Percentiles rank a stretch among this genome's conserved stretches.
phyloP scores from a whole-genome alignment of 179 eudicot genomes.

The Amaranthus tricolor region DNA sequence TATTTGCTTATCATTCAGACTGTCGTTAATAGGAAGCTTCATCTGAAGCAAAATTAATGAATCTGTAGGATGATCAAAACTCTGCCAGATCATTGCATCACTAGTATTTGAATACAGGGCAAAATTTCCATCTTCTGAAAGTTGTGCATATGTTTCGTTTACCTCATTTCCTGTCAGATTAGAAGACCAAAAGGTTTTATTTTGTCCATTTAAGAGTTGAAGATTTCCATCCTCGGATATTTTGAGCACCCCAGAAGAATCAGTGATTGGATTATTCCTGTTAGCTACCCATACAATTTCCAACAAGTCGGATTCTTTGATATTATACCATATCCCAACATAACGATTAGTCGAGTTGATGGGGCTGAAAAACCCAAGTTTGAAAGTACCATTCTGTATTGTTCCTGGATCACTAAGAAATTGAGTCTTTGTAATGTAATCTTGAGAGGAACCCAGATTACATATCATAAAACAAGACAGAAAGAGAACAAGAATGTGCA shows the following conservation, averaged over 20 bases:
- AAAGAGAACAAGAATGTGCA: neutral
- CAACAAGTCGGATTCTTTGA: conserved; percentile 8
- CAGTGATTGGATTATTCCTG: conserved; percentile 11
- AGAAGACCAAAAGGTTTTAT: conserved; percentile 35
- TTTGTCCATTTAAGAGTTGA: conserved; percentile 20
- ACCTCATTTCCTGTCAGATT: conserved; percentile 7
- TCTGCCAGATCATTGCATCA: conserved; percentile 42
- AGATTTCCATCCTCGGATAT: conserved; percentile 31
- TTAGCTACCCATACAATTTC: conserved; percentile 33
- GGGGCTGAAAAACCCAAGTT: conserved; percentile 18
- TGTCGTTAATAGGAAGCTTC: conserved; percentile 12
- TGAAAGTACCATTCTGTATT: conserved; percentile 11
- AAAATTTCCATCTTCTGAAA: conserved; percentile 47
- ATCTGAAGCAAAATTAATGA: conserved; percentile 31
- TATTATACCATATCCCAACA: conserved; percentile 34
- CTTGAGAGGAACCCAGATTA: neutral
- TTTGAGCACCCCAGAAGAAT: conserved; percentile 27
- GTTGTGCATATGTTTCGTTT: conserved; percentile 23
- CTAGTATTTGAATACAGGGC: conserved; percentile 23
- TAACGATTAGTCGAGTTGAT: conserved; percentile 17
- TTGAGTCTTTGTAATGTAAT: neutral
- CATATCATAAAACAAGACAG: neutral
- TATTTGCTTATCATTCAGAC: neutral
- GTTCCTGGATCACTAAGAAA: conserved; percentile 19
- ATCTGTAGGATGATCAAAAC: conserved; percentile 50